These are phyloP conservation scores for Blastocladiella emersonii DNA, from an alignment of 371 early-diverging fungal genomes.

Conservation along the genomic window DNA sequence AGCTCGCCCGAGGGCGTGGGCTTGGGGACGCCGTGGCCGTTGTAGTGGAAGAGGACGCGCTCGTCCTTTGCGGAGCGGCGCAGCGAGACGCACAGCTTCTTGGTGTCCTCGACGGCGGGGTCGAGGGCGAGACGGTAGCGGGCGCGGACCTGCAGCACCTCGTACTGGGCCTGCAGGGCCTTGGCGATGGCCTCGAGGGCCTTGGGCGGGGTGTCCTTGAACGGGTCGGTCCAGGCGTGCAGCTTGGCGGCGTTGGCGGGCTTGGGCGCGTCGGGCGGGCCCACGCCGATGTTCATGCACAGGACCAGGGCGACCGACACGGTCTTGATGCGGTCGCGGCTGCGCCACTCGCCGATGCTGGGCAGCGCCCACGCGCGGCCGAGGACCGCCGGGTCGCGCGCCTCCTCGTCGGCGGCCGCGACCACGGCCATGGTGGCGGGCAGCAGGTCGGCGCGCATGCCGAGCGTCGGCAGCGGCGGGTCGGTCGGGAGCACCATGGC, in stretches of 20 bases:
- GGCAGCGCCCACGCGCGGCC: neutral
- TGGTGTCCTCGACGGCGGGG: constrained; percentile 81
- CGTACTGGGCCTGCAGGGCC: constrained; percentile 81
- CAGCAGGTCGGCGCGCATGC: neutral
- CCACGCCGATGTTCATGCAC: constrained; percentile 91
- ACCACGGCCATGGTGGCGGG: neutral
- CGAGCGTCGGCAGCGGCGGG: neutral
- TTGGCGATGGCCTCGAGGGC: constrained; percentile 79
- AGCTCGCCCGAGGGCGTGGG: constrained; percentile 91
- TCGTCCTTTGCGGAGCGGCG: constrained; percentile 82
- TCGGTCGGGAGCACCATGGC: neutral
- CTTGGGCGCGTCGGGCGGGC: constrained; percentile 86
- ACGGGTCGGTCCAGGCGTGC: constrained; percentile 92
- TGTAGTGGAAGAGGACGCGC: constrained; percentile 90
- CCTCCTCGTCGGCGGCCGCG: neutral
- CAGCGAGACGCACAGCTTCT: constrained; percentile 67
- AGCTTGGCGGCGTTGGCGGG: constrained; percentile 78
- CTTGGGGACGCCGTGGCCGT: constrained; percentile 95
- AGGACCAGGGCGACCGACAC: constrained; percentile 54
- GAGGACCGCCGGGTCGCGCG: neutral
- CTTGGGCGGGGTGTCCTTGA: constrained; percentile 55
- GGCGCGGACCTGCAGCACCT: constrained; percentile 74
- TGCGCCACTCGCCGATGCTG: constrained; percentile 32
- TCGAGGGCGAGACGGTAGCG: constrained; percentile 75
- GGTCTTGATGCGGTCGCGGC: constrained; percentile 43